Conservation (phyloP, 306 rosid genomes). For the Corylus avellana region DNA sequence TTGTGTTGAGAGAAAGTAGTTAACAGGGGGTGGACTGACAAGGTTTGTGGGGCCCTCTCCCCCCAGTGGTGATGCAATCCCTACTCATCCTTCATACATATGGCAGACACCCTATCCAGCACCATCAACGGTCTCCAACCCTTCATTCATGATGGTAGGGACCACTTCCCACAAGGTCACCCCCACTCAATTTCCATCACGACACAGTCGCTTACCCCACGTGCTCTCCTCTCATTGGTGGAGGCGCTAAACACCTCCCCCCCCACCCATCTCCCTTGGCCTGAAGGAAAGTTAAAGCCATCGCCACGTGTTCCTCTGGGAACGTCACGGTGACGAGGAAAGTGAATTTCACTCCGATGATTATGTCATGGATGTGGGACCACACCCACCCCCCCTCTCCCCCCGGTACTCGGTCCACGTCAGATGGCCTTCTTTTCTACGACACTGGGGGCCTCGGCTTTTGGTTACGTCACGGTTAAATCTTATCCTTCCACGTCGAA, state of each 20-base stretch:
- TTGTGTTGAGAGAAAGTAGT: background rate
- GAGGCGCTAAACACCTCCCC: background rate
- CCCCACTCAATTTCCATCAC: background rate
- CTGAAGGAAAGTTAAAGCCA: conserved; percentile 43
- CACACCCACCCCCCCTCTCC: background rate
- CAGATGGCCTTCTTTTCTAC: conserved; percentile 26
- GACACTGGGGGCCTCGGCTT: conserved; percentile 31
- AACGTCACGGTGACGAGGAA: conserved; percentile 63
- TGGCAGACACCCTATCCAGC: conserved; percentile 82
- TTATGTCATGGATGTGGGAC: conserved; percentile 55
- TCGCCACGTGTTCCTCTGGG: conserved; percentile 60
- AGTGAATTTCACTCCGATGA: conserved; percentile 44
- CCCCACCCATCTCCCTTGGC: conserved; percentile 34
- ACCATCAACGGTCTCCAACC: conserved; percentile 70
- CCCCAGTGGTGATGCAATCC: conserved; percentile 47
- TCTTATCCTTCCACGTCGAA: conserved; percentile 58
- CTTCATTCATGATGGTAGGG: conserved; percentile 35
- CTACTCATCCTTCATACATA: conserved; percentile 33
- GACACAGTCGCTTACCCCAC: conserved; percentile 26
- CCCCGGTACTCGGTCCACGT: conserved; percentile 38
- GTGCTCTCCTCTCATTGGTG: conserved; percentile 21
- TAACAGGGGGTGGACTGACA: background rate
- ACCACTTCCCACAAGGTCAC: conserved; percentile 33
- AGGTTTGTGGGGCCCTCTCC: background rate
- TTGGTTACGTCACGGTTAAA: conserved; percentile 60